These are phyloP conservation scores for Solanum etuberosum DNA, from an alignment of 257 asterid genomes.

Conservation along the genomic window DNA sequence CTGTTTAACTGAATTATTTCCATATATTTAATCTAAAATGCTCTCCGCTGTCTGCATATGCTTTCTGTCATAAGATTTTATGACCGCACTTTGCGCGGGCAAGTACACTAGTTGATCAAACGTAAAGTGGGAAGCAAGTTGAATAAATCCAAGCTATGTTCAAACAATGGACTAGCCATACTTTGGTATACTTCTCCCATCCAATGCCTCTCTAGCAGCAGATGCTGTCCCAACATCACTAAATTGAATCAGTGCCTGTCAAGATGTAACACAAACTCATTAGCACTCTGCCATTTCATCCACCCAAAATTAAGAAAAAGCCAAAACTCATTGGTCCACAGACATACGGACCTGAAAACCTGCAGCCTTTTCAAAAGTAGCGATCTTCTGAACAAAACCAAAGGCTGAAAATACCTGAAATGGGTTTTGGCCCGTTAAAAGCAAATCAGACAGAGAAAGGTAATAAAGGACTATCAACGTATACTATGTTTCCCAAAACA, in stretches of 20 bases:
- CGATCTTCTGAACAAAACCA: constrained; percentile 84
- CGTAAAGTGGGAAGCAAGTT: neutral
- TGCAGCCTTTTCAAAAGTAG: constrained; percentile 83
- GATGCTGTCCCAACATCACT: constrained; percentile 68
- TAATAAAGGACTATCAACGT: neutral
- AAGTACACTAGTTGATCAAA: neutral
- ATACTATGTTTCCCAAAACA: neutral
- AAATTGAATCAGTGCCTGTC: constrained; percentile 71
- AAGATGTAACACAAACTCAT: constrained; percentile 3
- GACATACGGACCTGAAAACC: constrained; percentile 59
- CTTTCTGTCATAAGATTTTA: neutral
- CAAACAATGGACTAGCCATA: constrained; percentile 14
- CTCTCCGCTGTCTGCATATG: neutral
- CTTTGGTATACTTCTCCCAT: constrained; percentile 88
- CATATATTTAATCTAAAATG: neutral
- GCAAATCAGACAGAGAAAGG: neutral
- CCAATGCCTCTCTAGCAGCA: constrained; percentile 70
- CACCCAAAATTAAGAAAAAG: neutral
- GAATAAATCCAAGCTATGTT: neutral
- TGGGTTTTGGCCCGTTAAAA: neutral
- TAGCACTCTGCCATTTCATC: neutral
- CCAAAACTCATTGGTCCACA: neutral
- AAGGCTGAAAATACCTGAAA: constrained; percentile 77
- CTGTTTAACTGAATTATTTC: neutral
- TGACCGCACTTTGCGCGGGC: neutral